Evolutionary conservation across 768 basidiomycete genomes (phyloP).

Genomic region (Podaxis sp.): DNA sequence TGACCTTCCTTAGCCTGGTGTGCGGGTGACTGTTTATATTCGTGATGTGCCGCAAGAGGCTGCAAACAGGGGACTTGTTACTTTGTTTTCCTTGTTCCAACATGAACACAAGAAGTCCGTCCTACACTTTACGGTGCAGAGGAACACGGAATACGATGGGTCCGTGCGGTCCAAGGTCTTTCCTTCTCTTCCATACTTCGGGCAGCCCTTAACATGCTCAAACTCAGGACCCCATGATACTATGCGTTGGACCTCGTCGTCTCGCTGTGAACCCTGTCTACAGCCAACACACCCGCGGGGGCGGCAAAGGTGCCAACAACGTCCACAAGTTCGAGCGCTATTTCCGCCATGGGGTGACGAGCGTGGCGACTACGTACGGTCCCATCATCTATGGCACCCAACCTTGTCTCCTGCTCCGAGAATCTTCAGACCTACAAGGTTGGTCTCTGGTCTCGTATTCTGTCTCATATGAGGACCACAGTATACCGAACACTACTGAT

Average conservation of each 20-base stretch:
- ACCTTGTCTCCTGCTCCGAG: slow-evolving; percentile 75
- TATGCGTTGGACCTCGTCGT: slow-evolving; percentile 88
- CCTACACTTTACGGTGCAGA: slow-evolving; percentile 87
- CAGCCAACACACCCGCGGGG: slow-evolving; percentile 89
- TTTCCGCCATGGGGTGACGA: slow-evolving; percentile 77
- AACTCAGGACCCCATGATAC: slow-evolving; percentile 76
- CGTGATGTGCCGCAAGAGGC: slow-evolving; percentile 73
- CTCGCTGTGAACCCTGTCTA: slow-evolving; percentile 85
- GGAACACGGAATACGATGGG: slow-evolving; percentile 91
- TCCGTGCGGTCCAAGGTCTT: slow-evolving; percentile 88
- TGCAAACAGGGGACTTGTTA: slow-evolving; percentile 46
- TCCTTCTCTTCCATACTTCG: not conserved
- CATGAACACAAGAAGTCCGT: slow-evolving; percentile 97
- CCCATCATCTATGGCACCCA: slow-evolving; percentile 87
- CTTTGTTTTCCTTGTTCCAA: slow-evolving; percentile 80
- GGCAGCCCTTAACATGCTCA: slow-evolving; percentile 11
- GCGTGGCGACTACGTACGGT: slow-evolving; percentile 86
- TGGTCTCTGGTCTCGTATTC: slow-evolving; percentile 17
- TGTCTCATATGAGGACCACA: not conserved
- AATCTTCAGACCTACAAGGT: slow-evolving; percentile 70
- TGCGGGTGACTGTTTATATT: slow-evolving; percentile 74
- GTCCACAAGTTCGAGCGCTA: slow-evolving; percentile 96
- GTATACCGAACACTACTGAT: slow-evolving; percentile 1
- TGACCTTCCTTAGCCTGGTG: slow-evolving; percentile 60
- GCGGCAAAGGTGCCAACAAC: slow-evolving; percentile 91